phyloP scores from a whole-genome alignment of 2,329 filamentous ascomycete species.

The Fusarium equiseti region DNA sequence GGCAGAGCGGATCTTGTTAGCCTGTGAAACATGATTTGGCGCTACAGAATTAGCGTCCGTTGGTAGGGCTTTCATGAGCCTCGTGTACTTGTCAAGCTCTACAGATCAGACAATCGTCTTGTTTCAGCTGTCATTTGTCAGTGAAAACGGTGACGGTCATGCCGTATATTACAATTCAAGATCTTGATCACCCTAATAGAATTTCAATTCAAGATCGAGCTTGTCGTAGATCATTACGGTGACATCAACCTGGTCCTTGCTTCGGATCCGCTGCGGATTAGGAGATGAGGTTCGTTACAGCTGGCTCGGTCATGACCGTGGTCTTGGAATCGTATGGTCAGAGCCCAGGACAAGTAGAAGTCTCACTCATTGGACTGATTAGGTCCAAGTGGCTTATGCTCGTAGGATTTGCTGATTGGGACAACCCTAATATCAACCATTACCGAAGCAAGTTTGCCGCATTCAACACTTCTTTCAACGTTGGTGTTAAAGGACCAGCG shows the following conservation, averaged over 20 bases:
- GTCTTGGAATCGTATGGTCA: not conserved
- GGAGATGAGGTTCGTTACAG: not conserved
- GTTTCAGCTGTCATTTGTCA: not conserved
- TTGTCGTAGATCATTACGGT: not conserved
- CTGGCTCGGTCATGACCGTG: not conserved
- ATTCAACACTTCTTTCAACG: too few species aligned
- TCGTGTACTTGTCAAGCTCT: not conserved
- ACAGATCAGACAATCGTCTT: not conserved
- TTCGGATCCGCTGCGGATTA: constrained; percentile 12
- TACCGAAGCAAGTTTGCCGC: too few species aligned
- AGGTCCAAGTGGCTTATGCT: too few species aligned
- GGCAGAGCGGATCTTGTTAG: not conserved
- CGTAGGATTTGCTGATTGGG: too few species aligned
- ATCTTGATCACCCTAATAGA: not conserved
- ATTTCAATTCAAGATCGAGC: not conserved
- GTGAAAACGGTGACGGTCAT: not conserved
- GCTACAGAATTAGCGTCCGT: not conserved
- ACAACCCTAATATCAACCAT: too few species aligned
- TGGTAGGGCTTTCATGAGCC: not conserved
- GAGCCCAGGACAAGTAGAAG: not conserved
- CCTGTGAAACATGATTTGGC: not conserved
- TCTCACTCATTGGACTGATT: not conserved
- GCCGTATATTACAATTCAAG: not conserved
- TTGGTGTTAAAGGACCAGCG: too few species aligned
- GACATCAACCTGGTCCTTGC: not conserved